Percentiles rank a stretch among this genome's conserved stretches.
These are phyloP conservation scores for Gynochthodes officinalis DNA, from an alignment of 257 asterid genomes.

Conservation along the genomic window DNA sequence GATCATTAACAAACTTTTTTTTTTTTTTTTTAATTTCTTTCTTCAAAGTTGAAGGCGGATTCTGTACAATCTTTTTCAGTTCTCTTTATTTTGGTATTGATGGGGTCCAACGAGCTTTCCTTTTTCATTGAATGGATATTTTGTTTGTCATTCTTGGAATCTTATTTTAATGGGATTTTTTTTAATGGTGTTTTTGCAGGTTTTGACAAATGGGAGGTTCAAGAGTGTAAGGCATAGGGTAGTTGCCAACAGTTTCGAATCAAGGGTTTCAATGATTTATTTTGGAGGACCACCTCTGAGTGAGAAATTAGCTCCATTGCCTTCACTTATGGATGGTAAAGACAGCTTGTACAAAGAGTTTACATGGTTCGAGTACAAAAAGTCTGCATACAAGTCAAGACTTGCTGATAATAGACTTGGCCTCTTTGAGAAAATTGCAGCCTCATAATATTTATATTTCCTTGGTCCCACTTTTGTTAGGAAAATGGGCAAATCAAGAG, in stretches of 20 bases:
- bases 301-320: conserved; percentile 38
- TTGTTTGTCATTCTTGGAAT: conserved; percentile 1
- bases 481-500: conserved; percentile 6
- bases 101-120: not conserved
- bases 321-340: conserved; percentile 31
- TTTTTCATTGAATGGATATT: conserved; percentile 1
- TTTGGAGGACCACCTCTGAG: conserved; percentile 45
- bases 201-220: conserved; percentile 42
- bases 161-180: not conserved
- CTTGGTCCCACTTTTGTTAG: conserved; percentile 5
- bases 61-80: not conserved
- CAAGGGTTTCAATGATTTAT: conserved; percentile 40
- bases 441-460: conserved; percentile 16
- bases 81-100: not conserved
- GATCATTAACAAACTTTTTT: not conserved
- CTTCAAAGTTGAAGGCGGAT: not conserved
- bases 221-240: conserved; percentile 39
- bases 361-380: conserved; percentile 45
- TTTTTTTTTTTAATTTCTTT: not conserved
- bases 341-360: conserved; percentile 40
- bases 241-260: conserved; percentile 26
- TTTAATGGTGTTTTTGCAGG: conserved; percentile 20
- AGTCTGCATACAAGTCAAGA: conserved; percentile 30
- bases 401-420: conserved; percentile 33
- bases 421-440: conserved; percentile 33